phyloP scores from a whole-genome alignment of 192 early-diverging fungal genomes.

The Lobosporangium transversale region DNA sequence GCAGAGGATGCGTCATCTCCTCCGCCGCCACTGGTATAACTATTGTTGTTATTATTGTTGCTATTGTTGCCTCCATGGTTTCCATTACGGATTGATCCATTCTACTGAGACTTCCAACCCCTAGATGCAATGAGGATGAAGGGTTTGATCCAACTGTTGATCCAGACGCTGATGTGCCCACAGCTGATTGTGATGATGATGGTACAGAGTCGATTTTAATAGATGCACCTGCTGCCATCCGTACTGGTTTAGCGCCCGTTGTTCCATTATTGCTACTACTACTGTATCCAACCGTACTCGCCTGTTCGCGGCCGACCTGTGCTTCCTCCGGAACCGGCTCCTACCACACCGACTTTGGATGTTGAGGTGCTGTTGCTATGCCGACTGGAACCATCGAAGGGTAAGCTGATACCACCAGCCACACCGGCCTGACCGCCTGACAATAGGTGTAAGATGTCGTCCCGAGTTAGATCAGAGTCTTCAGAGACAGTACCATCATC shows the following conservation, averaged over 20 bases:
- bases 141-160: slow-evolving; percentile 10
- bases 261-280: background rate
- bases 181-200: slow-evolving; percentile 4
- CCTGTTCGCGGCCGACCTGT: background rate
- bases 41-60: background rate
- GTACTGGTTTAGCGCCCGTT: slow-evolving; percentile 21
- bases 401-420: slow-evolving; percentile 24
- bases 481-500: slow-evolving; percentile 46
- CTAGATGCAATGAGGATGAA: background rate
- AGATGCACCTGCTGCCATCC: slow-evolving; percentile 37
- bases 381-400: slow-evolving; percentile 6
- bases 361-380: no score
- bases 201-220: slow-evolving; percentile 25
- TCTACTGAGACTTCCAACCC: background rate
- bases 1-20: slow-evolving; percentile 22
- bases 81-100: slow-evolving; percentile 6
- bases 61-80: no score
- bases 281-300: slow-evolving; percentile 13
- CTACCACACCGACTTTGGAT: no score
- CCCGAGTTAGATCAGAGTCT: slow-evolving; percentile 34
- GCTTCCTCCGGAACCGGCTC: background rate
- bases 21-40: background rate
- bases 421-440: slow-evolving; percentile 31
- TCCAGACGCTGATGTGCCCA: slow-evolving; percentile 6
- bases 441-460: slow-evolving; percentile 39